These are phyloP conservation scores for Casuarina glauca DNA, from an alignment of 306 rosid species.

Conservation along the genomic window DNA sequence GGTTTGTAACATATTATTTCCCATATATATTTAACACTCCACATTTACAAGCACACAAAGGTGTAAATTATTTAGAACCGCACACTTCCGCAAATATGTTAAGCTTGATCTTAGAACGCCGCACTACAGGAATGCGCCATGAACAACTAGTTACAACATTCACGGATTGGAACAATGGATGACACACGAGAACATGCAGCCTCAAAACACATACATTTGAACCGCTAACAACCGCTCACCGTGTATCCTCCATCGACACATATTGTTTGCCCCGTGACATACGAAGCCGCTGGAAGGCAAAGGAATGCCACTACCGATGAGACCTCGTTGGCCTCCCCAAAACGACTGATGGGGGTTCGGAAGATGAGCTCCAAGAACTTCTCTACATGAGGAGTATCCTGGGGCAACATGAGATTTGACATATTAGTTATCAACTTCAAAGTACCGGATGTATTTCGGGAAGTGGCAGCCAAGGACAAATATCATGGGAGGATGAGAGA, in stretches of 20 bases:
- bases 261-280: slow-evolving; percentile 55
- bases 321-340: slow-evolving; percentile 49
- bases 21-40: too few species aligned
- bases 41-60: too few species aligned
- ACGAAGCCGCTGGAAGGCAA: slow-evolving; percentile 67
- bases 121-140: too few species aligned
- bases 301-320: slow-evolving; percentile 57
- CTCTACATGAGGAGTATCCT: neutral
- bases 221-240: slow-evolving; percentile 22
- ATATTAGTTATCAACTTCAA: neutral
- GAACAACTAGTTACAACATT: too few species aligned
- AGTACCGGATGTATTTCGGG: too few species aligned
- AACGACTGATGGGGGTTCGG: slow-evolving; percentile 34
- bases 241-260: slow-evolving; percentile 57
- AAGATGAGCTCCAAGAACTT: neutral
- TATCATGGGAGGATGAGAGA: neutral
- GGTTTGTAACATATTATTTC: too few species aligned
- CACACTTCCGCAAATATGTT: too few species aligned
- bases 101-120: too few species aligned
- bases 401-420: neutral
- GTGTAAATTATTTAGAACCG: too few species aligned
- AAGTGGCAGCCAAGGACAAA: too few species aligned
- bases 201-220: neutral
- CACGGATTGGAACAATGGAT: too few species aligned
- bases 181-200: neutral